Evolutionary conservation across 768 basidiomycete genomes (phyloP).

Genomic region (Terana coerulea): DNA sequence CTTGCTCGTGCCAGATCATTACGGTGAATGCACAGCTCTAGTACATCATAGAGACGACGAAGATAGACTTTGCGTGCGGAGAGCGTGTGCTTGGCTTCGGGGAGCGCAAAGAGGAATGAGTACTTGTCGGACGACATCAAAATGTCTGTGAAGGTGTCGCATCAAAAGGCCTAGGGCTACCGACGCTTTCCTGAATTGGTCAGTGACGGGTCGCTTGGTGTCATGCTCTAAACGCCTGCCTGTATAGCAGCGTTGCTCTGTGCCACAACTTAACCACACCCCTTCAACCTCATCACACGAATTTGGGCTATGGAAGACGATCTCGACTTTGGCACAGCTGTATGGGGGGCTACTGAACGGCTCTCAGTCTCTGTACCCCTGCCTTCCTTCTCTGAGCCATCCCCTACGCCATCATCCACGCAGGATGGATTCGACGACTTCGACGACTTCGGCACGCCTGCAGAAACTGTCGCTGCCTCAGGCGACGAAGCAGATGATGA

Average conservation of each 20-base stretch:
- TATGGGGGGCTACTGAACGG: slow-evolving; percentile 56
- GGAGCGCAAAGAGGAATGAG: slow-evolving; percentile 60
- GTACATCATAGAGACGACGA: slow-evolving; percentile 67
- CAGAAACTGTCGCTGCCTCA: slow-evolving; percentile 36
- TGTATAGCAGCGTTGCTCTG: background rate
- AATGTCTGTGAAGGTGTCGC: background rate
- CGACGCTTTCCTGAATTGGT: background rate
- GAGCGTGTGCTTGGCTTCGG: slow-evolving; percentile 43
- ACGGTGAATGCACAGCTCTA: slow-evolving; percentile 68
- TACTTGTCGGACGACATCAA: slow-evolving; percentile 3
- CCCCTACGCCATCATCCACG: slow-evolving; percentile 22
- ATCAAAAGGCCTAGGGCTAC: background rate
- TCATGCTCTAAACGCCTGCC: background rate
- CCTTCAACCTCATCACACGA: too few relatives aligned
- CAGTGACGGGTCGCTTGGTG: slow-evolving; percentile 1
- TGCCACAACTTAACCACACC: background rate
- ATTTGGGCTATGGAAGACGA: slow-evolving; percentile 79
- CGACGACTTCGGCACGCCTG: slow-evolving; percentile 56
- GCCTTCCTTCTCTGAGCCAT: slow-evolving; percentile 26
- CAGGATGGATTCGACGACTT: slow-evolving; percentile 40
- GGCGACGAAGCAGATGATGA: slow-evolving; percentile 59
- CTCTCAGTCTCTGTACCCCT: slow-evolving; percentile 24
- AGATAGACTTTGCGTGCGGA: slow-evolving; percentile 69
- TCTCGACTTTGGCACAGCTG: slow-evolving; percentile 64
- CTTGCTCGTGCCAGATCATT: slow-evolving; percentile 60